These are phyloP conservation scores for Quercus alba DNA, from an alignment of 306 rosid genomes.

Conservation along the genomic window DNA sequence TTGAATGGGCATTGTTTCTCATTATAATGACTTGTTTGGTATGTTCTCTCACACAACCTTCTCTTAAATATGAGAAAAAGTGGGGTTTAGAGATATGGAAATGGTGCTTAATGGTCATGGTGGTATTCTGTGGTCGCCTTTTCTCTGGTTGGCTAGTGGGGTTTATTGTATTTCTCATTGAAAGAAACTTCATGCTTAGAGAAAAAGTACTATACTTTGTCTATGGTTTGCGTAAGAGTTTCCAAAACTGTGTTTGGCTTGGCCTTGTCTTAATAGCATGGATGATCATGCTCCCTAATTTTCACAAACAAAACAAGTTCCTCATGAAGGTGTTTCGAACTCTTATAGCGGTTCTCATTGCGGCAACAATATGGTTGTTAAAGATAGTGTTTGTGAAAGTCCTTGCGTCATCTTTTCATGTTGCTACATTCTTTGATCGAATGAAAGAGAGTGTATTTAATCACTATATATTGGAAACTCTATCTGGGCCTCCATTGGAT, in stretches of 20 bases:
- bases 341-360: constrained; percentile 36
- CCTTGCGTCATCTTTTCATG: constrained; percentile 49
- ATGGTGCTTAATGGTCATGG: constrained; percentile 53
- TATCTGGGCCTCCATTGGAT: constrained; percentile 44
- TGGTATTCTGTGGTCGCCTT: constrained; percentile 46
- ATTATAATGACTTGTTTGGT: constrained; percentile 36
- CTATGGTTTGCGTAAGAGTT: constrained; percentile 44
- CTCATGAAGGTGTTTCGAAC: constrained; percentile 35
- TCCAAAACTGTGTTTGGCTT: constrained; percentile 52
- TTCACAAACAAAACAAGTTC: constrained; percentile 28
- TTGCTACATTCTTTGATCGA: constrained; percentile 47
- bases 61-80: constrained; percentile 12
- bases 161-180: constrained; percentile 38
- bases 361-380: constrained; percentile 46
- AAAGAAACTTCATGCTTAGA: constrained; percentile 49
- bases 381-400: constrained; percentile 46
- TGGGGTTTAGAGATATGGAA: constrained; percentile 43
- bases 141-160: constrained; percentile 46
- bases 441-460: constrained; percentile 50
- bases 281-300: constrained; percentile 45
- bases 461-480: constrained; percentile 44
- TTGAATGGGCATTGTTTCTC: constrained; percentile 43
- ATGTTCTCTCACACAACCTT: constrained; percentile 27
- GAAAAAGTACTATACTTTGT: constrained; percentile 46
- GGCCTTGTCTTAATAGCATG: constrained; percentile 40